phyloP scores from a whole-genome alignment of 208 protist genomes.

The Trypanosoma boissoni region DNA sequence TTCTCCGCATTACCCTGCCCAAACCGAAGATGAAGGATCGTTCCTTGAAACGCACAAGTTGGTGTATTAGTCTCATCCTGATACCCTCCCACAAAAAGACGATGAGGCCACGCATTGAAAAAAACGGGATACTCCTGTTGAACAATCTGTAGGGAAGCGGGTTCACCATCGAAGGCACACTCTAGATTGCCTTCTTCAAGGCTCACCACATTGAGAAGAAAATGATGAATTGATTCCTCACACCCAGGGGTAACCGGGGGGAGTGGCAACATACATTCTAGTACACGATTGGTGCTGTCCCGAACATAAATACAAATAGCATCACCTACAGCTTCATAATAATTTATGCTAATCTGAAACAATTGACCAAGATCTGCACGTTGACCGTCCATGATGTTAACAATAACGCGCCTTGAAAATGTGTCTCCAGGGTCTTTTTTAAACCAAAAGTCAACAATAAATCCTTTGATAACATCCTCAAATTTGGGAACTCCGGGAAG shows the following conservation, averaged over 20 bases:
- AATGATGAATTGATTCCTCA: conserved; percentile 60
- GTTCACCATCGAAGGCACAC: conserved; percentile 64
- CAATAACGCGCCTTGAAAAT: conserved; percentile 51
- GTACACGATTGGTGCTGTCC: conserved; percentile 81
- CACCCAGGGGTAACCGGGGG: conserved; percentile 18
- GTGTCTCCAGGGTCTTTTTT: conserved; percentile 50
- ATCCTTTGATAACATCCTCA: conserved; percentile 76
- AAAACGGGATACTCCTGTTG: conserved; percentile 86
- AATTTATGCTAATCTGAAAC: conserved; percentile 79
- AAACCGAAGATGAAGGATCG: conserved; percentile 81
- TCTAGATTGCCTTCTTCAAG: conserved; percentile 74
- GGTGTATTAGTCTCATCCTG: conserved; percentile 70
- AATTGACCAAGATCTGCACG: conserved; percentile 73
- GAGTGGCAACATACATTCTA: conserved; percentile 70
- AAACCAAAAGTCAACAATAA: conserved; percentile 86
- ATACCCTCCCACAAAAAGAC: conserved; percentile 79
- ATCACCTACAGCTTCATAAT: conserved; percentile 69
- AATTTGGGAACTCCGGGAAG: conserved; percentile 83
- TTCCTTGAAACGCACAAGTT: conserved; percentile 58
- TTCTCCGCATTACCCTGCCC: conserved; percentile 30
- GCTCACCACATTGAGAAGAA: conserved; percentile 71
- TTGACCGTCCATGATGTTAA: conserved; percentile 85
- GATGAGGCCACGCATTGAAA: conserved; percentile 88
- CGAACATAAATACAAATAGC: conserved; percentile 66
- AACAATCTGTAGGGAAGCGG: conserved; percentile 50